A percentile compares a stretch with the other conserved stretches of the same genome.
Conservation (phyloP, 495 filamentous ascomycete species). For the Penicillium cinerascens region DNA sequence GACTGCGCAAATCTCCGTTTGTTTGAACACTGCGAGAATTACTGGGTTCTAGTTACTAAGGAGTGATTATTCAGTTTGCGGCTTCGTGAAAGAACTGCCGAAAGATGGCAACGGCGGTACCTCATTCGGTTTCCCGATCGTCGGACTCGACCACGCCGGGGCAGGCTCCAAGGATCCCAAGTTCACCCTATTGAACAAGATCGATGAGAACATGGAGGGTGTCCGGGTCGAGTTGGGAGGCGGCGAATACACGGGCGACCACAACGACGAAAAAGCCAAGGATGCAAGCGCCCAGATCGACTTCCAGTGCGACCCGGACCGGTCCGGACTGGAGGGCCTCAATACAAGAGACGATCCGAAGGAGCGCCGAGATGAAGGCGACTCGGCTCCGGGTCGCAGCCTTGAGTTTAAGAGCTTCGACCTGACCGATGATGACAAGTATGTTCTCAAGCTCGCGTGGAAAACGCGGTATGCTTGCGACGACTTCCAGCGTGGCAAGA, state of each 20-base stretch:
- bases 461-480: slow-evolving; percentile 82
- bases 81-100: slow-evolving; percentile 53
- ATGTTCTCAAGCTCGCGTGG: slow-evolving; percentile 74
- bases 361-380: slow-evolving; percentile 20
- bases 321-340: slow-evolving; percentile 67
- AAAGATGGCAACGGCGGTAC: slow-evolving; percentile 37
- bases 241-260: slow-evolving; percentile 51
- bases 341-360: slow-evolving; percentile 25
- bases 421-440: slow-evolving; percentile 43
- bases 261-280: slow-evolving; percentile 41
- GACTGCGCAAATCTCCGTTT: background rate
- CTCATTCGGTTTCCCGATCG: slow-evolving; percentile 61
- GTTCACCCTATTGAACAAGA: slow-evolving; percentile 57
- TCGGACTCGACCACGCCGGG: slow-evolving; percentile 58
- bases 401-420: slow-evolving; percentile 70
- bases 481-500: slow-evolving; percentile 42
- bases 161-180: slow-evolving; percentile 56
- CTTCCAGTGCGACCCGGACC: slow-evolving; percentile 70
- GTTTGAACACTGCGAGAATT: background rate
- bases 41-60: background rate
- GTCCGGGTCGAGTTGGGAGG: slow-evolving; percentile 68
- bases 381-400: slow-evolving; percentile 46
- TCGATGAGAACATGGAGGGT: slow-evolving; percentile 63
- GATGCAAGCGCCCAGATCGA: slow-evolving; percentile 72
- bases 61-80: slow-evolving; percentile 61